Base-by-base conservation (phyloP, 2,329 filamentous ascomycete species). In the Plectosphaerella cucumerina region DNA sequence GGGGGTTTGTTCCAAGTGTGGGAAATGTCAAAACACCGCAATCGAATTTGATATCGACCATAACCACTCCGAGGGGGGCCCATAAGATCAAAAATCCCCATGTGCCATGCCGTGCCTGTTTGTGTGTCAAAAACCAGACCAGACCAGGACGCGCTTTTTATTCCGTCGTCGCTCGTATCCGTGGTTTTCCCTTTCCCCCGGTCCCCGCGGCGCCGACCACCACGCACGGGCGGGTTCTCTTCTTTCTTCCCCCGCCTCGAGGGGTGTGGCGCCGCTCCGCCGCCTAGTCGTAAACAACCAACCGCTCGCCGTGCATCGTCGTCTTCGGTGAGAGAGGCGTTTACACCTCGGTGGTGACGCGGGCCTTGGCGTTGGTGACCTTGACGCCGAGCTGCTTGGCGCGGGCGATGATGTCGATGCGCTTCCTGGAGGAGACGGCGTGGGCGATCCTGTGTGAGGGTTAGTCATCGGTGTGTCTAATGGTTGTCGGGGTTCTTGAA, bases 281-380 rank as follows among this genome's bases (percentile, higher is more conserved):
- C 26, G 26, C 39, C 39, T 42, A 17, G n/a, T 42, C 39, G 11
- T 18, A 42, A 12, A 18, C 39, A 42, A 42, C 39, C 39, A 8
- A 11, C 39, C 39, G 17, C 10, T 42, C 39, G 39, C 26, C 26
- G 26, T 31, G 8, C 26, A 31, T 31, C 26, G 26, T 31, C 26
- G 39, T 42, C 18, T n/a, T 42, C 39, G 39, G 17, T 18, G 39
- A 20, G 39, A 20, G 18, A 18, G 39, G 48, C 37, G 35, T 70
- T 83, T 85, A 88, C 69, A 86, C 81, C 86, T 99, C 94, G 66
- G 91, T 96, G 68, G 93, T 96, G 75, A 99, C 88, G 85, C 93
- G 95, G 72, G 92, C 94, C 89, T 97, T 96, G 78, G 90, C 77
- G 85, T 99, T 99, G 73, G 94, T 99, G 75, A 99, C 93, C 89